Percentiles rank a stretch among this genome's conserved stretches.
Conservation (phyloP, 768 basidiomycete species). For the Coprinopsis sp. region DNA sequence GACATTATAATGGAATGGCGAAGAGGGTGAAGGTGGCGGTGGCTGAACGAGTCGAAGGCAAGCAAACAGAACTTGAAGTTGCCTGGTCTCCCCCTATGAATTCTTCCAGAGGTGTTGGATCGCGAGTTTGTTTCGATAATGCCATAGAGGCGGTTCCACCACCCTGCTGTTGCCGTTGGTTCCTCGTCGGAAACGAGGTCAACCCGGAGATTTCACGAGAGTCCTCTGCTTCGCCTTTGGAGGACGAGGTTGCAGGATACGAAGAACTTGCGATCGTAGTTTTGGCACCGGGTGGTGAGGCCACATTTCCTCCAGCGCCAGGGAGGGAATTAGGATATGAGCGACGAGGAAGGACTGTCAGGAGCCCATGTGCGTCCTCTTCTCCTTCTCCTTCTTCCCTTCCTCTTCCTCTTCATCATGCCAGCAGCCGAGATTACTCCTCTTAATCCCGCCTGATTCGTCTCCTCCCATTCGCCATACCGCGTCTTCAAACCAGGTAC, state of each 20-base stretch:
- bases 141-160: not conserved
- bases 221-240: not conserved
- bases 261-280: conserved; percentile 3
- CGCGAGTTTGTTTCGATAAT: not conserved
- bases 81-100: not conserved
- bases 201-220: not conserved
- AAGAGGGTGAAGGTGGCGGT: conserved; percentile 9
- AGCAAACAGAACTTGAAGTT: conserved; percentile 10
- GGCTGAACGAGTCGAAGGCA: conserved; percentile 10
- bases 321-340: too few relatives aligned
- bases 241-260: not conserved
- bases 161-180: not conserved
- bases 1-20: conserved; percentile 8
- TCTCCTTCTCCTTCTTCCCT: conserved; percentile 5
- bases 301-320: conserved; percentile 6
- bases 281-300: conserved; percentile 3
- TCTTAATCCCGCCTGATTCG: too few relatives aligned
- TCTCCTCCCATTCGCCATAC: too few relatives aligned
- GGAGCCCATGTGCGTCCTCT: too few relatives aligned
- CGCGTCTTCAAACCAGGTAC: too few relatives aligned
- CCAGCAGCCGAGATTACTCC: too few relatives aligned
- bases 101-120: conserved; percentile 1
- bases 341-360: conserved; percentile 5
- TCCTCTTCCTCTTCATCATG: conserved; percentile 12
- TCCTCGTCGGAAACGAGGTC: not conserved